Conservation (phyloP, 352 stramenopile genomes). For the Phytopythium sindhum region DNA sequence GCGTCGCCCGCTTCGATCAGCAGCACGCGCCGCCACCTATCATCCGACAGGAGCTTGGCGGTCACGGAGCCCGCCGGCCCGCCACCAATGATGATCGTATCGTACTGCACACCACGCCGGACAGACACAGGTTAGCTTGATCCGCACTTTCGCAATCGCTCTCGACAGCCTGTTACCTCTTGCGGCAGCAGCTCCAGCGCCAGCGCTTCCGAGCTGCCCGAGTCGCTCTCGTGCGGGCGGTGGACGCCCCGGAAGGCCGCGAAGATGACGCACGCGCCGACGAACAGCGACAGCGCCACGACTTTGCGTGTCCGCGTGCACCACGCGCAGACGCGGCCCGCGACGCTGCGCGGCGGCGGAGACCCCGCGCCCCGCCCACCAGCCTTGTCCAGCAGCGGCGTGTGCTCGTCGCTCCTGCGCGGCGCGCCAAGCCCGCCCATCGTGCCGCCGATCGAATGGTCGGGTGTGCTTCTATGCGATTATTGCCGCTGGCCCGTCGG, state of each 20-base stretch:
- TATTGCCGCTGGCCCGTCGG: neutral
- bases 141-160: neutral
- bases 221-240: neutral
- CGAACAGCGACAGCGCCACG: constrained; percentile 5
- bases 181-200: constrained; percentile 12
- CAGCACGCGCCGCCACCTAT: constrained; percentile 53
- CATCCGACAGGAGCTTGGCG: constrained; percentile 47
- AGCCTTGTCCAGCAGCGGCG: neutral
- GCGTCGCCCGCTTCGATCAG: constrained; percentile 63
- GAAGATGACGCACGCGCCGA: constrained; percentile 8
- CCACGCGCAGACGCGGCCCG: constrained; percentile 5
- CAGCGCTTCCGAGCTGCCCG: constrained; percentile 8
- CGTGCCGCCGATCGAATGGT: neutral
- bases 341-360: neutral
- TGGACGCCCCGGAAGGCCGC: neutral
- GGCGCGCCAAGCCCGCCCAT: neutral
- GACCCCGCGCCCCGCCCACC: neutral
- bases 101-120: constrained; percentile 33
- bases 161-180: constrained; percentile 16
- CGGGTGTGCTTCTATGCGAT: neutral
- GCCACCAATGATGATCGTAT: constrained; percentile 61
- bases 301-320: constrained; percentile 2
- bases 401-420: constrained; percentile 3
- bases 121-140: neutral
- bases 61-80: constrained; percentile 57